Base-by-base conservation (phyloP, 192 early-diverging fungal species). In the Gryganskiella cystojenkinii region DNA sequence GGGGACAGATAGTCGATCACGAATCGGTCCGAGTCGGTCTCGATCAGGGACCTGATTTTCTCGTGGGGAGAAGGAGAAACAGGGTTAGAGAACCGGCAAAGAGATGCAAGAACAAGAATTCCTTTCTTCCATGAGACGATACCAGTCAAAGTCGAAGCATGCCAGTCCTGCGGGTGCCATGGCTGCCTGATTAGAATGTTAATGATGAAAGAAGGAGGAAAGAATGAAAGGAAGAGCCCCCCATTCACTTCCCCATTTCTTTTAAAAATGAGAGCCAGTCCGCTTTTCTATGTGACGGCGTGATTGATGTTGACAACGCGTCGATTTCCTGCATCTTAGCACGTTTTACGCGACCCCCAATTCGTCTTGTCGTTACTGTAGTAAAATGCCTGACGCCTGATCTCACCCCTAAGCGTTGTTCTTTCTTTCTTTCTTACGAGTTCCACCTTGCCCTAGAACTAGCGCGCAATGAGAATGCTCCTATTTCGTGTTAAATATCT, bases 131-230 rank as follows among this genome's bases (percentile, higher is more conserved):
- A 5, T 64, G 37, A 27, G 25, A 24, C 44, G 19, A 40, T 59
- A 69, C 74, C 74, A 78, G 61, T 78, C 74, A 68, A 78, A 78
- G 56, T 78, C 74, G 35, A 69, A 78, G 56, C 74, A 78, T n/a
- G 74, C 74, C 9, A 78, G 67, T 31, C 64, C 64, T 10, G 44
- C 22, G 40, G 64, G 71, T 3, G 43, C 37, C 61, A 72, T 73
- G n/a, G 7, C 14, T 28, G 20, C 13, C 37, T 40, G 37, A 9
- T 13, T 40, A 40, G 7, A 27, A 25, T 27, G 15, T n/a, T 19
- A 24, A 11, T 9, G 52, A 55, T 17, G 50, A 54, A 43, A 19
- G 31, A 35, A 30, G 46, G 20, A 45, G 24, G 42, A 42, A 7
- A 25, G 27, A 25, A 30, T 44, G 58, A 10, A 22, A 25, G 34